Base-by-base conservation (phyloP, 257 asterid species). In the Catharanthus roseus region DNA sequence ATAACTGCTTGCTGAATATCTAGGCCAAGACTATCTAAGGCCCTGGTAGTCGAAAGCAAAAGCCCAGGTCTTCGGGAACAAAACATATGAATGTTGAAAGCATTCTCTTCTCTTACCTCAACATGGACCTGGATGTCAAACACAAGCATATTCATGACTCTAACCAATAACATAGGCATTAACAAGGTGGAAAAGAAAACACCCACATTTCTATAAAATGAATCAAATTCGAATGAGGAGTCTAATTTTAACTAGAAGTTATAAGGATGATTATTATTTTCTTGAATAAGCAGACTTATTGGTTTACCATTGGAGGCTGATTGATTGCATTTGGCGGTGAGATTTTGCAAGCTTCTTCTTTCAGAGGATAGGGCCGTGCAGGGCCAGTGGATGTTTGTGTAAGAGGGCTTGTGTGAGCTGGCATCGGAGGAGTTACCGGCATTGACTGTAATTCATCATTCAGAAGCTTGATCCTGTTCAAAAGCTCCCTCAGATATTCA, bases 21-120 rank as follows among this genome's bases (percentile, higher is more conserved):
- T 42, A 78, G 53, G 15, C 82, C 82, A 42, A 78, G 78, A 47
- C 54, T 39, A 42, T 78, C 82, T 36, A 78, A 70, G 38, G 83
- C 85, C 72, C 80, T 75, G 74, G 75, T 66, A 18, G 70, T 31
- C 28, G 80, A 78, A 66, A 78, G 78, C 34, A 81, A 51, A 21
- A 81, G 76, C 24, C 83, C 85, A 3, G 85, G 83, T 51, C 77
- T 81, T 36, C 80, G 70, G 61, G 75, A 66, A 60, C 85, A 78
- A 45, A 77, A 78, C 82, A 81, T 77, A 66, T 81, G 85, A 60
- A 81, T 75, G 68, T 70, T 81, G 65, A 81, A 66, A 9, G 74
- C 80, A 26, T 65, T 78, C 31, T 67, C 85, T 58, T 81, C 85
- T 66, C 76, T 65, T n/a, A 55, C n/a, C 74, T 69, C 70, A 18